phyloP scores from a whole-genome alignment of 1,139 yeast species.

The Saccharomycopsis hybrid region DNA sequence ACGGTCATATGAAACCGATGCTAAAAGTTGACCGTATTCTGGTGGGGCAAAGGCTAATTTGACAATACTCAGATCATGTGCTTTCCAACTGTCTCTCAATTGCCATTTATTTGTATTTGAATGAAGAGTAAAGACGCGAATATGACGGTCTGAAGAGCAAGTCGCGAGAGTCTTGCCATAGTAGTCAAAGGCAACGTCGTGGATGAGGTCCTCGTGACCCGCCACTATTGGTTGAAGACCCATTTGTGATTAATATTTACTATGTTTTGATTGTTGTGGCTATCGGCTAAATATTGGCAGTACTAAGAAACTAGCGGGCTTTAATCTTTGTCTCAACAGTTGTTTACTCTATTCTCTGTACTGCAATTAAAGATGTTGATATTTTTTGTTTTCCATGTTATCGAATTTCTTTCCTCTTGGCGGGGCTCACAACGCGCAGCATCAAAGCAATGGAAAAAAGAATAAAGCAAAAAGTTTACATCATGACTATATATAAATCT shows the following conservation, averaged over 20 bases:
- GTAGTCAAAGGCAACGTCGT: conserved; percentile 82
- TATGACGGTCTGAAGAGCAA: conserved; percentile 86
- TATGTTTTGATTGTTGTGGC: conserved; percentile 5
- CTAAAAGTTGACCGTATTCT: conserved; percentile 79
- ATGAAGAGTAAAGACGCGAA: conserved; percentile 72
- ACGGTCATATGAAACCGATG: conserved; percentile 85
- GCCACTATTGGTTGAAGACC: conserved; percentile 66
- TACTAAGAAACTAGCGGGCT: no score
- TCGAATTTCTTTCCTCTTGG: no score
- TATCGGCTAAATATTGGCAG: no score
- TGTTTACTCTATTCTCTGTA: no score
- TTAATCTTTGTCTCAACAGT: no score
- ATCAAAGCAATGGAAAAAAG: no score
- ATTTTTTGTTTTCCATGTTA: no score
- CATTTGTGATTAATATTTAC: no score
- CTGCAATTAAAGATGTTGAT: no score
- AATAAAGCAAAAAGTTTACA: no score
- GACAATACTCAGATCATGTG: conserved; percentile 85
- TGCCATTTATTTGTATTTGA: conserved; percentile 62
- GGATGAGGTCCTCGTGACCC: conserved; percentile 87
- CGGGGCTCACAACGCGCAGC: no score
- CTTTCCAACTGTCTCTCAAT: conserved; percentile 83
- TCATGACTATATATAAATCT: no score
- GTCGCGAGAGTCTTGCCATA: conserved; percentile 89
- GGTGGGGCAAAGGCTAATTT: conserved; percentile 92